Conservation (phyloP, 768 basidiomycete species). For the Leccinum uliginosum region DNA sequence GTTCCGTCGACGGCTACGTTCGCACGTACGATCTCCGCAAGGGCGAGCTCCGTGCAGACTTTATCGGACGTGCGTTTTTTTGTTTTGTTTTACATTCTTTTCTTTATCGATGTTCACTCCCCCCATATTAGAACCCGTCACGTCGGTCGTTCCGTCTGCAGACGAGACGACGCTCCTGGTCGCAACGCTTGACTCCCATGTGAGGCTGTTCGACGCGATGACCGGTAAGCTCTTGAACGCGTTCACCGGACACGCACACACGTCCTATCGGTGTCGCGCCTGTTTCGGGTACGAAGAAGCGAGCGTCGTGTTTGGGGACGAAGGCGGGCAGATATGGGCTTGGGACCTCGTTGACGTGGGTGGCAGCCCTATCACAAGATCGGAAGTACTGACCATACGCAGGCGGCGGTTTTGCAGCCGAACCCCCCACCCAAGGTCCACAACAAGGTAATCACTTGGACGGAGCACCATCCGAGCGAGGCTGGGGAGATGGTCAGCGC, state of each 20-base stretch:
- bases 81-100: not conserved
- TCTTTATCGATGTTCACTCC: not conserved
- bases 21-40: slow-evolving; percentile 94
- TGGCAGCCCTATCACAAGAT: not conserved
- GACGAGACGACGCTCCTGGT: slow-evolving; percentile 80
- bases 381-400: slow-evolving; percentile 4
- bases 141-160: slow-evolving; percentile 73
- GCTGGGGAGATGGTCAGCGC: slow-evolving; percentile 83
- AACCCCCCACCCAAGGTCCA: slow-evolving; percentile 78
- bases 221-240: slow-evolving; percentile 84
- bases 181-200: slow-evolving; percentile 76
- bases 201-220: slow-evolving; percentile 79
- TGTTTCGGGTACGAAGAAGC: slow-evolving; percentile 85
- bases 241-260: slow-evolving; percentile 73
- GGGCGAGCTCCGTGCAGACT: slow-evolving; percentile 86
- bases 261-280: slow-evolving; percentile 72
- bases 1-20: slow-evolving; percentile 88
- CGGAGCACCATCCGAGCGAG: slow-evolving; percentile 83
- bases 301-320: slow-evolving; percentile 82
- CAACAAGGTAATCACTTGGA: slow-evolving; percentile 84
- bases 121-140: slow-evolving; percentile 72
- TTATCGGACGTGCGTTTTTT: slow-evolving; percentile 72
- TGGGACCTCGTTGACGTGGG: slow-evolving; percentile 92
- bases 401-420: slow-evolving; percentile 70
- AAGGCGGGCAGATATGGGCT: slow-evolving; percentile 82